Conservation (phyloP, 176 grass and related monocot species). For the Carex littledalei region DNA sequence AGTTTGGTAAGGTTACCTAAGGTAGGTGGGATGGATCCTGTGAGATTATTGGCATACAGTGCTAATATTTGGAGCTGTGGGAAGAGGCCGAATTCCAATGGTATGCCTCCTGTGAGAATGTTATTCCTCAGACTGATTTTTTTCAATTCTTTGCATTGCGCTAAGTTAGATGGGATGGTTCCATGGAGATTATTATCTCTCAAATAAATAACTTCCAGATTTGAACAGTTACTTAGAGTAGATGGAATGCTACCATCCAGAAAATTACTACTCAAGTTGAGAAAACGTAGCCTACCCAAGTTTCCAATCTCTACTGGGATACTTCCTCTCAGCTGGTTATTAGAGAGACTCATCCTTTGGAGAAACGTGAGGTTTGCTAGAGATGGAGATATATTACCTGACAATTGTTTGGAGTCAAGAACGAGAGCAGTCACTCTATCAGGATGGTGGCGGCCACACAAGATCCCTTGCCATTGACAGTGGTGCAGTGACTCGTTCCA, state of each 20-base stretch:
- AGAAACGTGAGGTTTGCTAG: constrained; percentile 45
- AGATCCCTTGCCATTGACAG: constrained; percentile 33
- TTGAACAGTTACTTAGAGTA: constrained; percentile 20
- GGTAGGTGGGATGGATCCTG: constrained; percentile 16
- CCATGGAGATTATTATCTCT: constrained; percentile 16
- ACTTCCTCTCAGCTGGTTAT: constrained; percentile 18
- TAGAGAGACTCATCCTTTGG: constrained; percentile 8
- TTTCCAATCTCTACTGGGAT: constrained; percentile 20
- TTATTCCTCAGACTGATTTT: background rate
- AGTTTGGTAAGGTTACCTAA: background rate
- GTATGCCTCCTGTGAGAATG: constrained; percentile 6
- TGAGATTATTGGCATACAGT: background rate
- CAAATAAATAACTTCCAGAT: constrained; percentile 7
- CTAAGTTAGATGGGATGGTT: constrained; percentile 15
- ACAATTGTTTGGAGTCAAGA: constrained; percentile 1
- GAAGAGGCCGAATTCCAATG: background rate
- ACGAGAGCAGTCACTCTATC: constrained; percentile 22
- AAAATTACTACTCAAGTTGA: background rate
- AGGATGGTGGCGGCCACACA: constrained; percentile 21
- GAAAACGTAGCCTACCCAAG: background rate
- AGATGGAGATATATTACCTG: background rate
- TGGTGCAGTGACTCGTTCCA: constrained; percentile 33
- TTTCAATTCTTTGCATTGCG: background rate
- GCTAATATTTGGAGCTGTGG: background rate
- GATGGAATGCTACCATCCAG: constrained; percentile 25